Conservation (phyloP, 1,284 basidiomycete genomes). For the Flammula alnicola region DNA sequence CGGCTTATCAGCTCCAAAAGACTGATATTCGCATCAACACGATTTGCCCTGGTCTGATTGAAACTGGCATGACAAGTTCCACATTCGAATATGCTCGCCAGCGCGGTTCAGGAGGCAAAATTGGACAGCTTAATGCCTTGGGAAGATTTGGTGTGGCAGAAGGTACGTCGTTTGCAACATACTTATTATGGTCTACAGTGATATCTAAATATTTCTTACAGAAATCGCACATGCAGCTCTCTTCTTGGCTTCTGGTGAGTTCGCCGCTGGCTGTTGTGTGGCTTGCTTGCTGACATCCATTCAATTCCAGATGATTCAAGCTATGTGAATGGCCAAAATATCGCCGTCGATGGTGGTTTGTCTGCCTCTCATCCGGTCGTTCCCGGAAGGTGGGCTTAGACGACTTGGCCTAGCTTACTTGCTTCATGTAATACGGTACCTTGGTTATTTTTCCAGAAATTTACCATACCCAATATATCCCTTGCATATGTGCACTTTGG, state of each 20-base stretch:
- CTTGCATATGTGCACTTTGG: background rate
- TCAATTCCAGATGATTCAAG: constrained; percentile 78
- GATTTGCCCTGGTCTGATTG: constrained; percentile 90
- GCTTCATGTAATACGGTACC: too few species aligned
- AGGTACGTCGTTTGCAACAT: constrained; percentile 47
- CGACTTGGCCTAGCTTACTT: too few species aligned
- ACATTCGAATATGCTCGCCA: constrained; percentile 80
- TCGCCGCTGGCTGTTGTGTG: background rate
- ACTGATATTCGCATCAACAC: constrained; percentile 89
- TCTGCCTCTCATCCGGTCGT: constrained; percentile 76
- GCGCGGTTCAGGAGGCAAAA: constrained; percentile 73
- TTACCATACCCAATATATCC: background rate
- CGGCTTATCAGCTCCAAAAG: constrained; percentile 80
- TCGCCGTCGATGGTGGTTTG: constrained; percentile 88
- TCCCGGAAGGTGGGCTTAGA: constrained; percentile 61
- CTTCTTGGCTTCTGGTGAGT: constrained; percentile 85
- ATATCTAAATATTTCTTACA: constrained; percentile 28
- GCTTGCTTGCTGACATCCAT: constrained; percentile 15
- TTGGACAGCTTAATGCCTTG: constrained; percentile 88
- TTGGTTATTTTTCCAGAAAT: background rate
- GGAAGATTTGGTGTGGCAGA: constrained; percentile 80
- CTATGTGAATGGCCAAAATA: constrained; percentile 90
- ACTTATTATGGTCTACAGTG: background rate
- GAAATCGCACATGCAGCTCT: constrained; percentile 86
- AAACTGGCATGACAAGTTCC: constrained; percentile 83